These are phyloP conservation scores for Heritiera littoralis DNA, from an alignment of 345 rosid genomes.

Conservation along the genomic window DNA sequence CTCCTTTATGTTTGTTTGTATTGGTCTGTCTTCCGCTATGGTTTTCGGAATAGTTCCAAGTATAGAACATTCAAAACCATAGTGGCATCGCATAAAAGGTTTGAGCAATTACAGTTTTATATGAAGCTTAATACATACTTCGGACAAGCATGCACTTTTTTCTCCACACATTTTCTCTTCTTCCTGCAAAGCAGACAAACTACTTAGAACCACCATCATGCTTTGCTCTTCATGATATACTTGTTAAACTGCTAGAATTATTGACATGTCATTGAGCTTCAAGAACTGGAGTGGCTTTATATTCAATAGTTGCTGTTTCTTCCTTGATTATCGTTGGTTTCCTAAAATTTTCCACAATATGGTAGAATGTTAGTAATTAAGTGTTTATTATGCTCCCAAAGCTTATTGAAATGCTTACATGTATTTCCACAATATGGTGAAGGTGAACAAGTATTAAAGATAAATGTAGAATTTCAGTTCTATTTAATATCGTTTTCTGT, in stretches of 20 bases:
- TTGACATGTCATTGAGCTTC: constrained; percentile 1
- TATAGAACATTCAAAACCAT: background rate
- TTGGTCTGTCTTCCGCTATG: background rate
- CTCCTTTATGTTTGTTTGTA: background rate
- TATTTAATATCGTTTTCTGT: background rate
- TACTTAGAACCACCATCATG: background rate
- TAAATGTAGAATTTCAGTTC: background rate
- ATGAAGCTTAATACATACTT: background rate
- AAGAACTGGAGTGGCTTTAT: background rate
- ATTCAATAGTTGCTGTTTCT: background rate
- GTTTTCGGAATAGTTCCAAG: background rate
- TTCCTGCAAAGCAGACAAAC: background rate
- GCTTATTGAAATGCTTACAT: background rate
- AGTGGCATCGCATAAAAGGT: background rate
- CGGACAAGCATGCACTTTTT: background rate
- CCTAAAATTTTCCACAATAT: background rate
- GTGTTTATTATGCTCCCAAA: background rate
- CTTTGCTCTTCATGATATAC: background rate
- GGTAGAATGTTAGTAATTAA: background rate
- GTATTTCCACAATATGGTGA: background rate
- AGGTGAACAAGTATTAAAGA: background rate
- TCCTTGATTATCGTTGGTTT: background rate
- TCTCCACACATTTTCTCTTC: background rate
- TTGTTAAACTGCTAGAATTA: background rate
- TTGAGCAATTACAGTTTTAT: background rate